Conservation (phyloP, 495 filamentous ascomycete species). For the Parachaetomium inaequale region DNA sequence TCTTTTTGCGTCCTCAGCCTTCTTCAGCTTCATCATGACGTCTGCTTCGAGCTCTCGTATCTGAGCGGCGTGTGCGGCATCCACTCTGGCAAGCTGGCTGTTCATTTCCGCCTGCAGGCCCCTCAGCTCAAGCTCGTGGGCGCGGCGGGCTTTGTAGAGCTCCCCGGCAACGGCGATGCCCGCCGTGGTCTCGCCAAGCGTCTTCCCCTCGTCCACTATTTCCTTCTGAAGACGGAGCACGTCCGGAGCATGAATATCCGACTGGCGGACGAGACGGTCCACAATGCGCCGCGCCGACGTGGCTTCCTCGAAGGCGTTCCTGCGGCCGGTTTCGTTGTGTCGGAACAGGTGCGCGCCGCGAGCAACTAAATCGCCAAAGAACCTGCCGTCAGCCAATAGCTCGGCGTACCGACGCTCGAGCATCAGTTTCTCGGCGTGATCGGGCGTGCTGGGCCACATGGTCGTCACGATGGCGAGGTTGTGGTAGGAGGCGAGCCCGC, state of each 20-base stretch:
- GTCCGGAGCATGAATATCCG: background rate
- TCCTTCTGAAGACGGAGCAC: background rate
- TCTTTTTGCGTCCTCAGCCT: too few relatives aligned
- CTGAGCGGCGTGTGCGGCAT: too few relatives aligned
- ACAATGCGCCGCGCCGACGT: background rate
- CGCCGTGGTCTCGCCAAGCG: background rate
- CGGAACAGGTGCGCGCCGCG: background rate
- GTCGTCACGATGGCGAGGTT: background rate
- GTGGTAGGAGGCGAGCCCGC: conserved; percentile 1
- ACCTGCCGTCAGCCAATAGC: background rate
- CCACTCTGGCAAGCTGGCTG: too few relatives aligned
- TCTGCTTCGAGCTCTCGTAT: too few relatives aligned
- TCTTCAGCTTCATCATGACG: too few relatives aligned
- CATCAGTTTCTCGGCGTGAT: background rate
- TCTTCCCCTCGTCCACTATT: background rate
- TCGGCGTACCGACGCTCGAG: background rate
- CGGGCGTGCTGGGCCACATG: background rate
- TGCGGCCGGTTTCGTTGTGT: background rate
- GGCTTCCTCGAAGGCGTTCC: too few relatives aligned
- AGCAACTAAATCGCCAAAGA: background rate
- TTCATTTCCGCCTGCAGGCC: background rate
- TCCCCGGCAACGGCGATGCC: background rate
- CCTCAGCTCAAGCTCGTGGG: background rate
- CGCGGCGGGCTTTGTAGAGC: background rate
- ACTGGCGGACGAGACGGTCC: background rate